phyloP scores from a whole-genome alignment of 352 stramenopile genomes.

The Pythium utonaiense region DNA sequence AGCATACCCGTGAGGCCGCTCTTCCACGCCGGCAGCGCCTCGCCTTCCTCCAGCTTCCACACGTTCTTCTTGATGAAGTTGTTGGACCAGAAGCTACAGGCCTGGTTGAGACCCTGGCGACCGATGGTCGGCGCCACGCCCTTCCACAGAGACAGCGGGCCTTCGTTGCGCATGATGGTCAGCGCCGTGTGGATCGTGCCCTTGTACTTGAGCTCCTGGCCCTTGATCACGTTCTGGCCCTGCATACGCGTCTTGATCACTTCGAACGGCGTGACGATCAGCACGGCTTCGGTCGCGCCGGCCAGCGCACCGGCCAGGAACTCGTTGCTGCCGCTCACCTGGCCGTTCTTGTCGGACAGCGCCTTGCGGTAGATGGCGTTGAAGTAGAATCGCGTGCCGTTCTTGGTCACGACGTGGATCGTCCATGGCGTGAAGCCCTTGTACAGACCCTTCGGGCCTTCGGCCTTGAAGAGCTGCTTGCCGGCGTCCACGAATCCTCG shows the following conservation, averaged over 20 bases:
- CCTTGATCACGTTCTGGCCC: constrained; percentile 85
- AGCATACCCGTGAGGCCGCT: constrained; percentile 93
- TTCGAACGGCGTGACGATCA: constrained; percentile 97
- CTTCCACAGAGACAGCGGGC: constrained; percentile 94
- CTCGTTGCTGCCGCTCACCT: constrained; percentile 77
- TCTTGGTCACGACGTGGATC: constrained; percentile 88
- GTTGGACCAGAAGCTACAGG: constrained; percentile 97
- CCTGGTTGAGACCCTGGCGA: constrained; percentile 97
- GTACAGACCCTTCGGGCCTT: constrained; percentile 77
- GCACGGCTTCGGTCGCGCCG: constrained; percentile 93
- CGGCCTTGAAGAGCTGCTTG: constrained; percentile 72
- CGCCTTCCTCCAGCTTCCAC: constrained; percentile 81
- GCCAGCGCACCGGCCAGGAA: constrained; percentile 90
- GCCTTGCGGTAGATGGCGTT: constrained; percentile 82
- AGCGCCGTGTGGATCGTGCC: constrained; percentile 90
- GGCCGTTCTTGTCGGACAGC: constrained; percentile 71
- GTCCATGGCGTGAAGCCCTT: constrained; percentile 90
- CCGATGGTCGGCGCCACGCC: constrained; percentile 94
- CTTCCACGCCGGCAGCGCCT: constrained; percentile 92
- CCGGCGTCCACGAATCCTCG: constrained; percentile 83
- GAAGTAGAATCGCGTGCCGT: constrained; percentile 89
- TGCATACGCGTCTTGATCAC: constrained; percentile 98
- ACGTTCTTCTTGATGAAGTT: constrained; percentile 91
- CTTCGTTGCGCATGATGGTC: constrained; percentile 94
- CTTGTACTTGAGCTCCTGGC: constrained; percentile 81